phyloP scores from a whole-genome alignment of 495 filamentous ascomycete genomes.

The Saxophila tyrrhenica region DNA sequence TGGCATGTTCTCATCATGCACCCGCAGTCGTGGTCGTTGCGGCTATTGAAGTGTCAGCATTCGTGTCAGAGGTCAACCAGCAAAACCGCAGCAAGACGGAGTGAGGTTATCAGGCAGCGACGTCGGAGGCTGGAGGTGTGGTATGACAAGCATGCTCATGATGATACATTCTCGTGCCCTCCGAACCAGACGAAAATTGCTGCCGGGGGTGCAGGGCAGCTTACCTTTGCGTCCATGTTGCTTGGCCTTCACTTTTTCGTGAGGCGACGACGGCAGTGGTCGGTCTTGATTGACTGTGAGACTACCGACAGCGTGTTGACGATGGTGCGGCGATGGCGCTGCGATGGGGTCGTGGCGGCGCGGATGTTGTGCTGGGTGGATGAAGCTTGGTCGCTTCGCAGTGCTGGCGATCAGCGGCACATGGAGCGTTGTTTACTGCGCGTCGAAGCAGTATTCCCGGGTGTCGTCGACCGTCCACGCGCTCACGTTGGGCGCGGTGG shows the following conservation, averaged over 20 bases:
- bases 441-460: neutral
- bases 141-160: neutral
- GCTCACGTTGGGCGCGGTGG: neutral
- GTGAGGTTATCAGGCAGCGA: slow-evolving; percentile 1
- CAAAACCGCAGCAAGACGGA: no score
- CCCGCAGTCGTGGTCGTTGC: slow-evolving; percentile 56
- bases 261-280: no score
- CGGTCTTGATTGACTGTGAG: no score
- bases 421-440: slow-evolving; percentile 1
- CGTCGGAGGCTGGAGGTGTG: neutral
- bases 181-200: neutral
- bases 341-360: neutral
- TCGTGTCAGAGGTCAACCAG: neutral
- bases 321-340: neutral
- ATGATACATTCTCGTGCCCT: neutral
- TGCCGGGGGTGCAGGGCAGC: neutral
- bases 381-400: neutral
- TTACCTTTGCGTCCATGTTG: slow-evolving; percentile 21
- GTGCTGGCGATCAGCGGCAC: neutral
- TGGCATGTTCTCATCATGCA: slow-evolving; percentile 66
- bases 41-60: slow-evolving; percentile 47
- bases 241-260: neutral
- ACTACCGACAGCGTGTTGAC: no score
- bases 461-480: neutral
- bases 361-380: neutral